A percentile compares a stretch with the other conserved stretches of the same genome.
Conservation (phyloP, 805 yeast genomes). For the Lipomyces spencermartinsiae region DNA sequence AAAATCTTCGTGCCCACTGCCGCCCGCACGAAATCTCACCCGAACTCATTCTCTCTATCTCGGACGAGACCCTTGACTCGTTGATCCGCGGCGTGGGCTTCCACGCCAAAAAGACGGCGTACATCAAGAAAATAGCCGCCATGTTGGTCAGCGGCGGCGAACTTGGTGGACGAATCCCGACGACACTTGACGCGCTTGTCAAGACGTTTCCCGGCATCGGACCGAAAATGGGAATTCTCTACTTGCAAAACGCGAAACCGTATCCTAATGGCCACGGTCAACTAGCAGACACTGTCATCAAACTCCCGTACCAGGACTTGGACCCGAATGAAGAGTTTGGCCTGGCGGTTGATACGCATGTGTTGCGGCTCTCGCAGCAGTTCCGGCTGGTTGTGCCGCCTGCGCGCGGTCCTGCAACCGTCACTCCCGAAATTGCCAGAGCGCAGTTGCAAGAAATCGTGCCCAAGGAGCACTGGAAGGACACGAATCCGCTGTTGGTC, state of each 20-base stretch:
- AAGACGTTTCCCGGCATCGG: slow-evolving; percentile 88
- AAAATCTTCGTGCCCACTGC: slow-evolving; percentile 57
- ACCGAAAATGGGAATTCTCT: slow-evolving; percentile 88
- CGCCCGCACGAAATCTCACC: slow-evolving; percentile 50
- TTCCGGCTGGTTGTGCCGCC: slow-evolving; percentile 28
- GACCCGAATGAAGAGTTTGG: slow-evolving; percentile 53
- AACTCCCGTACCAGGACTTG: neutral
- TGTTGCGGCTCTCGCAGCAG: slow-evolving; percentile 58
- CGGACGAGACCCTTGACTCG: slow-evolving; percentile 50
- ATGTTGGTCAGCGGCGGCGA: slow-evolving; percentile 51
- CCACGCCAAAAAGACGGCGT: slow-evolving; percentile 78
- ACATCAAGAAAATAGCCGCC: slow-evolving; percentile 65
- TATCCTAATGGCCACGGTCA: slow-evolving; percentile 14
- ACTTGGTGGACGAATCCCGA: slow-evolving; percentile 71
- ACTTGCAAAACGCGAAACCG: slow-evolving; percentile 68
- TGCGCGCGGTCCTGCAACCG: slow-evolving; percentile 39
- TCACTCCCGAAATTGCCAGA: slow-evolving; percentile 80
- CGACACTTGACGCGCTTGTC: slow-evolving; percentile 63
- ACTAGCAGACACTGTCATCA: neutral
- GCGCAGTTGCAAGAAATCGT: slow-evolving; percentile 73
- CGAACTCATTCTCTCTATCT: slow-evolving; percentile 49
- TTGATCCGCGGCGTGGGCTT: slow-evolving; percentile 85
- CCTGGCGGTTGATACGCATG: slow-evolving; percentile 94
- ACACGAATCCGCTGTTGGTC: slow-evolving; percentile 82
- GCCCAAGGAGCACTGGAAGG: slow-evolving; percentile 76